Evolutionary conservation across 805 yeast species (phyloP).

Genomic region (Wickerhamiella bombiphila): DNA sequence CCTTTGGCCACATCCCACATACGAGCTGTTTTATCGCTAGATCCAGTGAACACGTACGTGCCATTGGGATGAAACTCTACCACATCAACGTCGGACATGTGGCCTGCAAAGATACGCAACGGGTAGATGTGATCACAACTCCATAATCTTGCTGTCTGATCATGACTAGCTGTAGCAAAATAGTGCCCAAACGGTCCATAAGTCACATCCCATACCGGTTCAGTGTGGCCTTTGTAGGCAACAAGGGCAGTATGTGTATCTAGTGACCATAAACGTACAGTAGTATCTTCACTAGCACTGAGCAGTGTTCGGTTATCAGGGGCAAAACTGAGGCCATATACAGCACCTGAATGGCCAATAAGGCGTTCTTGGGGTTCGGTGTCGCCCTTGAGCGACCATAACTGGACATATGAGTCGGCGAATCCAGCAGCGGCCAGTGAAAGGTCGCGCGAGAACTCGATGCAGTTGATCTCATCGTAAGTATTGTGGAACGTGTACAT

Average conservation of each 20-base stretch:
- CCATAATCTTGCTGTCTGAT: conserved; percentile 96
- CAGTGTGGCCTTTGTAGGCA: conserved; percentile 89
- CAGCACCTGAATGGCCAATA: conserved; percentile 90
- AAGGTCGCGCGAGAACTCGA: conserved; percentile 78
- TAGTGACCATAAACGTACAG: conserved; percentile 85
- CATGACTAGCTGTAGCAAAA: conserved; percentile 96
- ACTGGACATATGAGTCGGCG: conserved; percentile 75
- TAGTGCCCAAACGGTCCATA: conserved; percentile 94
- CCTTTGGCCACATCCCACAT: conserved; percentile 97
- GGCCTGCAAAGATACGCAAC: conserved; percentile 91
- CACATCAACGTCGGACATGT: conserved; percentile 87
- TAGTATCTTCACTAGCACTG: conserved; percentile 80
- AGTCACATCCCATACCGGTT: conserved; percentile 94
- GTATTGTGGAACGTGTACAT: conserved; percentile 98
- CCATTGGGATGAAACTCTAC: conserved; percentile 95
- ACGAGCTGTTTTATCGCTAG: conserved; percentile 85
- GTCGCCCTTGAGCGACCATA: conserved; percentile 93
- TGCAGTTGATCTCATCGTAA: conserved; percentile 69
- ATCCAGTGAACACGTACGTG: conserved; percentile 85
- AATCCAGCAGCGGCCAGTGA: conserved; percentile 87
- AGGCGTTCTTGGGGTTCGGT: conserved; percentile 33
- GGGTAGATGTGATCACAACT: conserved; percentile 97
- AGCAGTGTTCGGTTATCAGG: conserved; percentile 77
- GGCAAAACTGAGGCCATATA: conserved; percentile 76
- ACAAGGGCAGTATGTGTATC: conserved; percentile 84